Evolutionary conservation across 176 grass and related monocot genomes (phyloP), one percentile per base, ranked within the genome.

Genomic region (Musa schizocarpa): DNA sequence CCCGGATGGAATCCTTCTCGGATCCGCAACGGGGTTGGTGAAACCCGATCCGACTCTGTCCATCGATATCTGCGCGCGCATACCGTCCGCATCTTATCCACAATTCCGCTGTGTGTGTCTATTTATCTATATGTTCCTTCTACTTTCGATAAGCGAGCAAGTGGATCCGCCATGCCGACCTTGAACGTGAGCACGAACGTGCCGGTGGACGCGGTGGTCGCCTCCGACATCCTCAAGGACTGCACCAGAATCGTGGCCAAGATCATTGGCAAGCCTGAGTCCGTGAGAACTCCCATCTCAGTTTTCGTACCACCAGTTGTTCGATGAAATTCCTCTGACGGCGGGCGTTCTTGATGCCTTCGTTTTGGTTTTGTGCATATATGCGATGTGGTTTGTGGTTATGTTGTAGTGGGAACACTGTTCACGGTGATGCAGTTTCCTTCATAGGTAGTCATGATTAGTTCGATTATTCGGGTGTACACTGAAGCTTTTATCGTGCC

Each of bases 261-360:
- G 79, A 85, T 88, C 79, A 93, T 97, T 67, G 94, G 90, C 83
- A 97, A 97, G 75, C 94, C 94, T 50, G 94, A 97, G 77, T 93
- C 94, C 16, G 94, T 97, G 80, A 78, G 22, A 62, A 50, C 19
- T 43, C 12, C 1, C 17, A 50, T 52, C 52, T 8, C 29, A 50
- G 53, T 68, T 34, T 26, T 24, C 11, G 19, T 16, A 3, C 16
- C 26, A 2, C 62, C 2, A 19, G 14, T 20, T 72, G 83, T 34
- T 85, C 75, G 77, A 78, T 76, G 80, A 65, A 83, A 88, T 83
- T 71, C 73, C 56, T 17, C 79, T 24, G 50, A 43, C 50, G 63
- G 20, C 12, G 12, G 16, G 1, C 13, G 49, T 74, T 16, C 29
- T 58, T 11, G 3, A 23, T 51, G 27, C 19, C 27, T 65, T 63